phyloP scores from a whole-genome alignment of 352 stramenopile species.

The Pythium guiyangense region DNA sequence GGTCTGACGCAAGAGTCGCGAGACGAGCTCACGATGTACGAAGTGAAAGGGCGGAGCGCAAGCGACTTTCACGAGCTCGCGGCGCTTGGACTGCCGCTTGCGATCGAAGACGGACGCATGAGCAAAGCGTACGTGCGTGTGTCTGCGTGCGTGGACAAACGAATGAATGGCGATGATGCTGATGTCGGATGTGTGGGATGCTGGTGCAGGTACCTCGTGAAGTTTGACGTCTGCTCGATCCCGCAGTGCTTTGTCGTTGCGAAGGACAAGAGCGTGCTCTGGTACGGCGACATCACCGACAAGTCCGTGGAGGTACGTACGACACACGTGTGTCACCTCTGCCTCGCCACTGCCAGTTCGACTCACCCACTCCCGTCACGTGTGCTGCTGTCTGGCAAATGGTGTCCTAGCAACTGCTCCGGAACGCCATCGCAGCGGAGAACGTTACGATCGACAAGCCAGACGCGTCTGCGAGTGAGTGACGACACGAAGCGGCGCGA shows the following conservation, averaged over 20 bases:
- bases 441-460: conserved; percentile 12
- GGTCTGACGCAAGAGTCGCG: conserved; percentile 65
- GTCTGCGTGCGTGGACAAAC: background rate
- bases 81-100: conserved; percentile 51
- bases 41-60: conserved; percentile 43
- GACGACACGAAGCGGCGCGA: background rate
- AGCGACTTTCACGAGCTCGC: conserved; percentile 52
- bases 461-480: background rate
- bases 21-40: conserved; percentile 58
- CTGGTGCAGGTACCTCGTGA: conserved; percentile 46
- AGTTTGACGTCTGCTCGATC: conserved; percentile 48
- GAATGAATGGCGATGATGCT: background rate
- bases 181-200: background rate
- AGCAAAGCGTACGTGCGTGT: conserved; percentile 44
- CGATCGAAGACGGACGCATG: conserved; percentile 66
- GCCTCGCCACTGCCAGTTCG: no score
- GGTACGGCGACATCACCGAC: conserved; percentile 42
- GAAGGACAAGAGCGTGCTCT: conserved; percentile 52
- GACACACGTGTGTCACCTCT: background rate
- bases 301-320: conserved; percentile 30
- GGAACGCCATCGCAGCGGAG: conserved; percentile 27
- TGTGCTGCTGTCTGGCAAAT: background rate
- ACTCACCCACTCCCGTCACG: no score
- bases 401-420: conserved; percentile 24
- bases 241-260: conserved; percentile 57